Evolutionary conservation across 768 basidiomycete species (phyloP).

Genomic region (Pleurotus giganteus): DNA sequence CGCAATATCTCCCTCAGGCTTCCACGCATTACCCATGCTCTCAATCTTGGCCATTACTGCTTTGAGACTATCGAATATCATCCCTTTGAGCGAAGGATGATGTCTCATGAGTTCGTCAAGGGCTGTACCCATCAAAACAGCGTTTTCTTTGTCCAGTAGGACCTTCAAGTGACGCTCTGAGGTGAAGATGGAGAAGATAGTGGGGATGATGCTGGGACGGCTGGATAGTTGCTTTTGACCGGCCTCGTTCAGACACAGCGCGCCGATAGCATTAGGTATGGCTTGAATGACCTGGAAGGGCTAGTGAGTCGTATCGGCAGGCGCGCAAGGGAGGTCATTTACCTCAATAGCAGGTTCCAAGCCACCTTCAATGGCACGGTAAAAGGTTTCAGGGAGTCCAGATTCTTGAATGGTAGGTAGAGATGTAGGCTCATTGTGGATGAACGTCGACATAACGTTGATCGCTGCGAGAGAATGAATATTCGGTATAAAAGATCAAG

Average conservation of each 20-base stretch:
- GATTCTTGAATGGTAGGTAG: slow-evolving; percentile 90
- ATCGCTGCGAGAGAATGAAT: slow-evolving; percentile 53
- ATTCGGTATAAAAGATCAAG: neutral
- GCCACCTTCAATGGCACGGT: slow-evolving; percentile 78
- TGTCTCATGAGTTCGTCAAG: slow-evolving; percentile 96
- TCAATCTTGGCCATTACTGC: slow-evolving; percentile 71
- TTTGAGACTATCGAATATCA: slow-evolving; percentile 78
- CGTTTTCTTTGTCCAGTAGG: slow-evolving; percentile 90
- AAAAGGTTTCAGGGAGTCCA: slow-evolving; percentile 86
- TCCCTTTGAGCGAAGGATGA: slow-evolving; percentile 81
- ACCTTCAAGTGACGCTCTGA: slow-evolving; percentile 81
- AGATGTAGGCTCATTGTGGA: slow-evolving; percentile 98
- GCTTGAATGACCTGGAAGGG: slow-evolving; percentile 77
- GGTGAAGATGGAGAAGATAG: slow-evolving; percentile 83
- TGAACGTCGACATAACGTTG: slow-evolving; percentile 94
- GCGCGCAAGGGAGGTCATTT: slow-evolving; percentile 11
- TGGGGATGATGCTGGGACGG: slow-evolving; percentile 79
- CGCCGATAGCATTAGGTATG: slow-evolving; percentile 93
- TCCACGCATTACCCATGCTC: slow-evolving; percentile 62
- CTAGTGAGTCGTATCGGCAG: neutral
- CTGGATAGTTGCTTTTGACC: slow-evolving; percentile 80
- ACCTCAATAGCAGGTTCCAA: slow-evolving; percentile 90
- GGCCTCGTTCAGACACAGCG: slow-evolving; percentile 88
- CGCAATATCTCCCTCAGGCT: slow-evolving; percentile 52
- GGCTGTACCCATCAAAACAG: slow-evolving; percentile 81